phyloP scores from a whole-genome alignment of 2,329 filamentous ascomycete genomes.

The Aspergillus thermomutatus region DNA sequence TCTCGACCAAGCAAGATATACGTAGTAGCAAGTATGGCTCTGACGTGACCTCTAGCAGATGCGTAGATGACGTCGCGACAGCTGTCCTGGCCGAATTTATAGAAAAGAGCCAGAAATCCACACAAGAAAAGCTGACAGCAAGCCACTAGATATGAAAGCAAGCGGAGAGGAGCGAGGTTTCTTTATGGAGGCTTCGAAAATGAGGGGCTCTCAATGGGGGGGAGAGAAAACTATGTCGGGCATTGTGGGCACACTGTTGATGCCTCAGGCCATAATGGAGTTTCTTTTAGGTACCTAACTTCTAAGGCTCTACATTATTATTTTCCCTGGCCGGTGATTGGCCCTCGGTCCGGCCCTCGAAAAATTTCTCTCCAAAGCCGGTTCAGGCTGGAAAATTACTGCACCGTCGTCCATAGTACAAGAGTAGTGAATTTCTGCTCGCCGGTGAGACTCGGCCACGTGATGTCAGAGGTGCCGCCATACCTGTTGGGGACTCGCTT shows the following conservation, averaged over 20 bases:
- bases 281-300: neutral
- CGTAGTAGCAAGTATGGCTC: constrained; percentile 2
- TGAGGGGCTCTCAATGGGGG: constrained; percentile 17
- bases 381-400: constrained; percentile 2
- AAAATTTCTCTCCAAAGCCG: constrained; percentile 9
- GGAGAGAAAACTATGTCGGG: constrained; percentile 22
- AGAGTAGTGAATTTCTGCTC: neutral
- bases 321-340: constrained; percentile 16
- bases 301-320: constrained; percentile 16
- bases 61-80: constrained; percentile 12
- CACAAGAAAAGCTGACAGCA: constrained; percentile 7
- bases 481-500: constrained; percentile 22
- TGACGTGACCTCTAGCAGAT: constrained; percentile 2
- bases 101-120: constrained; percentile 14
- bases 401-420: neutral
- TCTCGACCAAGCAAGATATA: constrained; percentile 6
- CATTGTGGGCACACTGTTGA: constrained; percentile 20
- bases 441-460: neutral
- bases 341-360: neutral
- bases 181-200: constrained; percentile 15
- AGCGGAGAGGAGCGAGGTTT: constrained; percentile 6
- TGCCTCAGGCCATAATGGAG: constrained; percentile 17
- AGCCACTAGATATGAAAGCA: constrained; percentile 7
- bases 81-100: constrained; percentile 7
- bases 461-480: constrained; percentile 9